A percentile compares a stretch with the other conserved stretches of the same genome.
Conservation (phyloP, 2,329 filamentous ascomycete genomes). For the Amauroascus niger region DNA sequence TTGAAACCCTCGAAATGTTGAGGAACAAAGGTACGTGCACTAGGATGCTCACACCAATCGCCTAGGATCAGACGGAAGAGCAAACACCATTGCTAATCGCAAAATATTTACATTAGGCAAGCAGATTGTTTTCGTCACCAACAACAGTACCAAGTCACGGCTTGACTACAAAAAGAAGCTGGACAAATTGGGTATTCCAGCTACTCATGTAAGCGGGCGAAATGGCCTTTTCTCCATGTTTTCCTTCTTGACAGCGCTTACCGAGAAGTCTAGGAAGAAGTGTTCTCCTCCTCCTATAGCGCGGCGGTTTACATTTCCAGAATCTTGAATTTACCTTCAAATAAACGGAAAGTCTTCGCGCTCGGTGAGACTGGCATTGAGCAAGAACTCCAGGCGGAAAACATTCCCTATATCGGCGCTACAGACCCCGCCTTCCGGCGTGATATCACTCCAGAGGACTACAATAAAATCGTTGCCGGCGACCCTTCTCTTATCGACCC, state of each 20-base stretch:
- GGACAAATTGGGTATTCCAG: conserved; percentile 66
- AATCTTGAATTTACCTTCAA: conserved; percentile 67
- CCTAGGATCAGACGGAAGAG: too few relatives aligned
- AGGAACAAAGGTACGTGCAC: conserved; percentile 61
- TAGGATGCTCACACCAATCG: not conserved
- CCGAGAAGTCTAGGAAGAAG: conserved; percentile 56
- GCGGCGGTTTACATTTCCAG: conserved; percentile 91
- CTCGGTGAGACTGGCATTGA: conserved; percentile 88
- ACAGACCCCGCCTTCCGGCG: conserved; percentile 70
- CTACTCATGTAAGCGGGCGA: conserved; percentile 23
- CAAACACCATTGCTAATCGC: not conserved
- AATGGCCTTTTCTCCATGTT: too few relatives aligned
- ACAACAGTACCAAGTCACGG: conserved; percentile 96
- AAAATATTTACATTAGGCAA: conserved; percentile 56
- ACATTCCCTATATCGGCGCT: conserved; percentile 71
- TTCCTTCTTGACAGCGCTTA: not conserved
- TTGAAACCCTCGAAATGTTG: conserved; percentile 75
- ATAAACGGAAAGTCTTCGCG: conserved; percentile 88
- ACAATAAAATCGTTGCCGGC: conserved; percentile 58
- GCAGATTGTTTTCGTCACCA: conserved; percentile 89
- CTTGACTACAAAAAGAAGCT: conserved; percentile 90
- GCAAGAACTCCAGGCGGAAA: conserved; percentile 71
- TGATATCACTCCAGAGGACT: conserved; percentile 73
- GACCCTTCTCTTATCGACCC: conserved; percentile 69
- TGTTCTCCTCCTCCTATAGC: conserved; percentile 93